Evolutionary conservation across 371 early-diverging fungal genomes (phyloP), one percentile per base, ranked within the genome.

Genomic region (Apophysomyces trapeziformis): DNA sequence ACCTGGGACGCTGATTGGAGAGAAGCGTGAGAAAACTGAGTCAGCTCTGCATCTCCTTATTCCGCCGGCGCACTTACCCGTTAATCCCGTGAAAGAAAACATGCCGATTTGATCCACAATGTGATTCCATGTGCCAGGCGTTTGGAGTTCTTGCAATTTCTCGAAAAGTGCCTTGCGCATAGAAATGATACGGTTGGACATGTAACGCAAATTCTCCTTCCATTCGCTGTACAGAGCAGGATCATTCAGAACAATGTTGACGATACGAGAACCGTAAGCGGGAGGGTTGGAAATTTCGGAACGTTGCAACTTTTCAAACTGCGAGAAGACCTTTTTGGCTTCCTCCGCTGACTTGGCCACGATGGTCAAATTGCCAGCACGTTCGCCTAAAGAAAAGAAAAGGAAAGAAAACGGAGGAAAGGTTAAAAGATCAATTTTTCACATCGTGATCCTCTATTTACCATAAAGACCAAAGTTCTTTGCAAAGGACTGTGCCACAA

Each of bases 381-480:
- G 92, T 78, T 98, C 96, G 75, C 92, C 93, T 88, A 54, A 12
- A 68, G 44, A 69, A 11, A 65, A 65, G 5, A 68, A 50, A 38
- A 56, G 37, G 14, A 60, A 58, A 2, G 47, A 43, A 12, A 12
- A 43, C 1, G 14, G 14, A 1, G 1, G 4, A 43, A 43, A 21
- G 32, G 9, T 14, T 0, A 7, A 26, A 5, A 0, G 37, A 18
- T 45, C 5, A 41, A 4, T 8, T 41, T 41, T 8, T 1, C 41
- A n/a, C 13, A 11, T 4, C 13, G 11, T 41, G 11, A 11, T 7
- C 21, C 21, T 50, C 54, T 50, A 36, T 75, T 74, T 78, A 91
- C 89, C 88, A 83, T 98, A 98, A 46, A 98, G 84, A 39, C 98
- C 98, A 89, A 98, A 93, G 85, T 98, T 98, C 84, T 98, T 98